Conservation (phyloP, 352 stramenopile genomes). For the Plasmopara halstedii region DNA sequence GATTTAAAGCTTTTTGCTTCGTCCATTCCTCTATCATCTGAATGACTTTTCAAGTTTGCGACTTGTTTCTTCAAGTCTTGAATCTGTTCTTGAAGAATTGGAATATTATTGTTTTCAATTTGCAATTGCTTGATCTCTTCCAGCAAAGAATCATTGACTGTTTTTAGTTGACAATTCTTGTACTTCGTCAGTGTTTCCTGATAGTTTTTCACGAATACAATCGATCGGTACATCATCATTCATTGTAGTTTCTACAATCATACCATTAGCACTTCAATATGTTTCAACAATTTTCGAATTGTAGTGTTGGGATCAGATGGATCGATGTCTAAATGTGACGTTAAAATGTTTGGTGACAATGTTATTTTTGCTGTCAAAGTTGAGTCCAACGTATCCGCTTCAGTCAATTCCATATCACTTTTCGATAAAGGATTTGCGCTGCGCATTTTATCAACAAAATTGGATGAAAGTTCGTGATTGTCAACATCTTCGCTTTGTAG, state of each 20-base stretch:
- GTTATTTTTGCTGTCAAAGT: conserved; percentile 4
- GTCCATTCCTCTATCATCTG: not conserved
- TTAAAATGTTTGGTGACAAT: conserved; percentile 18
- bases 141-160: conserved; percentile 38
- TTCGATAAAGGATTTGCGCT: conserved; percentile 29
- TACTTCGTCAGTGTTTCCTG: conserved; percentile 51
- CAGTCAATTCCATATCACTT: conserved; percentile 3
- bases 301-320: conserved; percentile 76
- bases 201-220: not conserved
- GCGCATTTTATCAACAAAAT: conserved; percentile 60
- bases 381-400: not conserved
- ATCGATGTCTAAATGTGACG: conserved; percentile 58
- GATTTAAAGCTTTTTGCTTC: conserved; percentile 31
- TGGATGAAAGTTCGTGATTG: conserved; percentile 2
- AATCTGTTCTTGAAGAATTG: conserved; percentile 67
- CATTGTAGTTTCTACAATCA: not conserved
- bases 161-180: conserved; percentile 45
- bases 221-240: not conserved
- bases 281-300: conserved; percentile 75
- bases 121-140: conserved; percentile 59
- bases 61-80: conserved; percentile 55
- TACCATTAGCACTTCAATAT: conserved; percentile 76
- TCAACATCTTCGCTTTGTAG: conserved; percentile 2
- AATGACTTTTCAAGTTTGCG: conserved; percentile 2
- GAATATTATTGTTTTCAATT: conserved; percentile 84